Base-by-base conservation (phyloP, 2,329 filamentous ascomycete species). In the Zalaria obscura region DNA sequence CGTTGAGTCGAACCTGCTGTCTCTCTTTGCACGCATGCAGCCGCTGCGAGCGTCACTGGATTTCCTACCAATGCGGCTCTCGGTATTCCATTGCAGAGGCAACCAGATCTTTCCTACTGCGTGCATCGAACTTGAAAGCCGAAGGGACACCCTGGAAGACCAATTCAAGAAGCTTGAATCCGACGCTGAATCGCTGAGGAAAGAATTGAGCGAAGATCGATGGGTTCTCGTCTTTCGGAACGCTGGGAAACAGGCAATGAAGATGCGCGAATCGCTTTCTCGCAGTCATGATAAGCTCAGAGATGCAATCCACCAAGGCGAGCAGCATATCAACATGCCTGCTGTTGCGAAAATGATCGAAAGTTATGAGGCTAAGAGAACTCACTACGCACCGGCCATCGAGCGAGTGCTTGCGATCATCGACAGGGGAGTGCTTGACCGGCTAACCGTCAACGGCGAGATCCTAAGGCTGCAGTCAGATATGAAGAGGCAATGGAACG, bases 211-310 rank as follows among this genome's bases (percentile, higher is more conserved):
- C 27, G 91, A 98, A 58, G 91, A 98, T 56, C 80, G 87, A 43
- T 98, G 91, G 91, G 80, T 98, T 35, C 73, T 93, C 40, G 88
- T 96, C 31, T 98, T 98, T 66, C 78, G 89, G 43, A 89, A 91
- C 49, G 91, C 91, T 10, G 88, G 87, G 9, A 75, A 82, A 43
- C 87, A 95, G 61, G 89, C 91, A 4, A 78, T 91, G 51, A 94
- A 94, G 66, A 94, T 98, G 87, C 89, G 86, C 56, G 86, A 94
- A 51, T 95, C 88, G 3, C 85, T 96, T 25, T 84, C 93, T 56
- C 75, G 89, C 48, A 94, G 87, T 56, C 76, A 93, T 44, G 63
- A 69, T 37, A 93, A 93, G 62, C 70, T 98, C 31, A 78, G 75
- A 47, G 86, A 94, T 55, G 79, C 78, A 3, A 68, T 94, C 10